Evolutionary conservation across 1,284 basidiomycete species (phyloP).

Genomic region (Golubevia pallescens): DNA sequence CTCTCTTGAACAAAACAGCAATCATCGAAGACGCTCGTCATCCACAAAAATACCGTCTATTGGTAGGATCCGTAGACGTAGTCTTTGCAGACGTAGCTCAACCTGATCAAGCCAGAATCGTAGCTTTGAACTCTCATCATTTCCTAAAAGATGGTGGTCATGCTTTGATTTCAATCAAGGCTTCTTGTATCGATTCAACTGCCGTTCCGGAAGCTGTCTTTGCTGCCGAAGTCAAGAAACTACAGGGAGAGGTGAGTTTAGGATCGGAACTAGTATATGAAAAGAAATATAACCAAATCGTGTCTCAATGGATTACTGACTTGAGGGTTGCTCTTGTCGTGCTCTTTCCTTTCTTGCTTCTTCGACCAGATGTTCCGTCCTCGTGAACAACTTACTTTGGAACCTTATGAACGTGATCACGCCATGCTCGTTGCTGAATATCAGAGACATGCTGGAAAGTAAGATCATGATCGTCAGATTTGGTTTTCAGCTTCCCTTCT

Average conservation of each 20-base stretch:
- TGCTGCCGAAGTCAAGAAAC: conserved; percentile 82
- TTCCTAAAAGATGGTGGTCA: conserved; percentile 96
- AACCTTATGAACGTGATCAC: conserved; percentile 65
- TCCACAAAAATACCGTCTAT: conserved; percentile 67
- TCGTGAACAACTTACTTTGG: conserved; percentile 82
- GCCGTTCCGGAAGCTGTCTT: conserved; percentile 88
- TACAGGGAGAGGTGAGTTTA: conserved; percentile 70
- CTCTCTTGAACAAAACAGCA: conserved; percentile 68
- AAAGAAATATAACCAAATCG: no score
- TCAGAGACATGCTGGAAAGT: conserved; percentile 33
- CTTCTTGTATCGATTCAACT: conserved; percentile 97
- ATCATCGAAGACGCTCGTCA: conserved; percentile 98
- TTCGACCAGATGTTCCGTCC: conserved; percentile 68
- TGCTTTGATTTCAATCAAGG: conserved; percentile 97
- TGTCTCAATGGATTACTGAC: no score
- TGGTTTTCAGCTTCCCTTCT: not conserved
- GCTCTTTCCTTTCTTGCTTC: not conserved
- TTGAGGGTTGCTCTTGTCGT: not conserved
- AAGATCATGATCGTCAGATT: not conserved
- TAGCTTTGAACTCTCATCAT: conserved; percentile 84
- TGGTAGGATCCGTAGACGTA: conserved; percentile 57
- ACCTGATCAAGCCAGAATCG: conserved; percentile 83
- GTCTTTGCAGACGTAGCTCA: conserved; percentile 95
- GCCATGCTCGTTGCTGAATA: conserved; percentile 60
- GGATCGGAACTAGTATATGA: no score